These are phyloP conservation scores for Ziziphus jujuba DNA, from an alignment of 306 rosid genomes.

Conservation along the genomic window DNA sequence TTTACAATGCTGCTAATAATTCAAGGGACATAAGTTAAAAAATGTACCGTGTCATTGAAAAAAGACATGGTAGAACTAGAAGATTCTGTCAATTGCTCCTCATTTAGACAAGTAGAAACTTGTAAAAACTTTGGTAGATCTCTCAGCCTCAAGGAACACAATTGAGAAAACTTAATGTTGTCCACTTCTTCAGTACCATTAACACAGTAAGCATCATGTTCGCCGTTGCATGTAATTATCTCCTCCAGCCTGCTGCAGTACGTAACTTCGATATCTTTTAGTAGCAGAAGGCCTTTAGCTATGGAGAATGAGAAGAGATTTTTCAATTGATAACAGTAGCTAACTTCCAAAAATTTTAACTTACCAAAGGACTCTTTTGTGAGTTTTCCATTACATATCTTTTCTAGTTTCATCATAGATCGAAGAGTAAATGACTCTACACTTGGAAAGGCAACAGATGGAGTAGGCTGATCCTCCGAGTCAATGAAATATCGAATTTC, in stretches of 20 bases:
- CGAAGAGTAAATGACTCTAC: background rate
- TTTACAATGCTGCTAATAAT: background rate
- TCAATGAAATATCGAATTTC: background rate
- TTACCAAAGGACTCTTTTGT: background rate
- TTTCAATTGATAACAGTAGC: background rate
- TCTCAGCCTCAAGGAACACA: slow-evolving; percentile 23
- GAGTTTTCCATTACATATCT: background rate
- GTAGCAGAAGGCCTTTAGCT: background rate
- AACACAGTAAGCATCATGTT: no score
- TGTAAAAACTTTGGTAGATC: slow-evolving; percentile 13
- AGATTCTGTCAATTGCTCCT: no score
- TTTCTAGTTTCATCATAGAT: background rate
- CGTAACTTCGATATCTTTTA: slow-evolving; percentile 4
- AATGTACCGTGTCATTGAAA: background rate
- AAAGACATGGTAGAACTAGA: background rate
- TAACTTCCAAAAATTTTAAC: background rate
- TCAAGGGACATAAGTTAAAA: background rate
- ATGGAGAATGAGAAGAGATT: background rate
- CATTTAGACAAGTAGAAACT: background rate
- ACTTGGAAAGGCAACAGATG: background rate
- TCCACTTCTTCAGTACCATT: no score
- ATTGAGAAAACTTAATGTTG: background rate
- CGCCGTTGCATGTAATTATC: background rate
- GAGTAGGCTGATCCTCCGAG: background rate
- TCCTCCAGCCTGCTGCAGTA: slow-evolving; percentile 16